Percentiles rank a stretch among this genome's conserved stretches.
These are phyloP conservation scores for Saturnispora silvae DNA, from an alignment of 805 yeast genomes.

Conservation along the genomic window DNA sequence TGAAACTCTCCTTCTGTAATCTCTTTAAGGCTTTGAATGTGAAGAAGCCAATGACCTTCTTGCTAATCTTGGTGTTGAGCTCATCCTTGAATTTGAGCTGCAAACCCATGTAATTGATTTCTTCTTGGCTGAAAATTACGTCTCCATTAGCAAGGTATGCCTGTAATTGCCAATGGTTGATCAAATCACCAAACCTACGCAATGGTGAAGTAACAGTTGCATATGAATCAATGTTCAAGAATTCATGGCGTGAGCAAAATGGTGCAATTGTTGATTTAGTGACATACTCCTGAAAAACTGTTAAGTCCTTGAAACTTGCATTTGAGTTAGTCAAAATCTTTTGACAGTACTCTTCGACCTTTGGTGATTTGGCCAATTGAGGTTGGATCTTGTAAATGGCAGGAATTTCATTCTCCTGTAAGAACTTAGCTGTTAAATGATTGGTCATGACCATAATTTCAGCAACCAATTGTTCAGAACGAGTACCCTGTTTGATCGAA, in stretches of 20 bases:
- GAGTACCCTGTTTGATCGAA: constrained; percentile 18
- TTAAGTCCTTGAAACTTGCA: constrained; percentile 31
- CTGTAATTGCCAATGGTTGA: constrained; percentile 72
- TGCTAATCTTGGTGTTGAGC: constrained; percentile 22
- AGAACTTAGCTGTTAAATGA: constrained; percentile 41
- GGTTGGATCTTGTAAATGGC: constrained; percentile 36
- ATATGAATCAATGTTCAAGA: constrained; percentile 54
- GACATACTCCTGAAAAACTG: constrained; percentile 35
- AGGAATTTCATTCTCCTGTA: constrained; percentile 34
- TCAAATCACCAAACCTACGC: constrained; percentile 68
- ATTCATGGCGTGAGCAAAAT: constrained; percentile 39
- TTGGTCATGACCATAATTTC: constrained; percentile 81
- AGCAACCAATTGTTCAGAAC: constrained; percentile 59
- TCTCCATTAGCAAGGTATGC: constrained; percentile 25
- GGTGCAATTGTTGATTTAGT: constrained; percentile 43
- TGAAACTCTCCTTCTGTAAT: constrained; percentile 26
- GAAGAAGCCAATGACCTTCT: constrained; percentile 21
- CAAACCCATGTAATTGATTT: constrained; percentile 29
- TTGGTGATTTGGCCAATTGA: constrained; percentile 17
- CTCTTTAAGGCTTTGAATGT: constrained; percentile 23
- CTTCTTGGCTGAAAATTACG: constrained; percentile 24
- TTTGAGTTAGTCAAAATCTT: constrained; percentile 15
- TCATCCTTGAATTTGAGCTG: constrained; percentile 38
- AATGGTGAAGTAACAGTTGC: constrained; percentile 83
- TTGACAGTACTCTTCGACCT: constrained; percentile 16